phyloP scores from a whole-genome alignment of 192 early-diverging fungal species.

The Linnemannia exigua region DNA sequence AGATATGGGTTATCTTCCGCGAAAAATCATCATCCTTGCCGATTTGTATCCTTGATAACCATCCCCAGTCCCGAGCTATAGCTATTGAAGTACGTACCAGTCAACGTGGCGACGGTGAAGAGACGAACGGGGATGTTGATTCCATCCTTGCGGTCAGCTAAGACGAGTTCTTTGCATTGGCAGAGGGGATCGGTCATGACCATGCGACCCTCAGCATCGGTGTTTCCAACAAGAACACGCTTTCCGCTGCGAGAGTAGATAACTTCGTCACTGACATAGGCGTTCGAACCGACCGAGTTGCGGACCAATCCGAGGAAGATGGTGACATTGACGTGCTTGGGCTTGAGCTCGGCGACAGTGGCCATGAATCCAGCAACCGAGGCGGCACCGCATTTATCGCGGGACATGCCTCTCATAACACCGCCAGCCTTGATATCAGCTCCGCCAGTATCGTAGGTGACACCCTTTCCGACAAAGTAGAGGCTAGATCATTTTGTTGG shows the following conservation, averaged over 20 bases:
- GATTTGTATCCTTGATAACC: no score
- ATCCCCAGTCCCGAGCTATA: background rate
- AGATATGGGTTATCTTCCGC: background rate
- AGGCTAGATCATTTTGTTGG: constrained; percentile 58
- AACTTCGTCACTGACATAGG: constrained; percentile 88
- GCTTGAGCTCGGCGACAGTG: constrained; percentile 74
- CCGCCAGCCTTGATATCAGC: constrained; percentile 88
- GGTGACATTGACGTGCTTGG: constrained; percentile 76
- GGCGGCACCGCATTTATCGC: constrained; percentile 93
- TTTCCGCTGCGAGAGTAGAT: constrained; percentile 82
- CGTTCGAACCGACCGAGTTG: constrained; percentile 86
- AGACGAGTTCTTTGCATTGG: constrained; percentile 80
- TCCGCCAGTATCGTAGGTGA: constrained; percentile 93
- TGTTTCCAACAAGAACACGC: constrained; percentile 86
- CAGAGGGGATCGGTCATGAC: constrained; percentile 87
- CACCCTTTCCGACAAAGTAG: constrained; percentile 92
- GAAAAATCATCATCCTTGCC: no score
- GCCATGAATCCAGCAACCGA: constrained; percentile 86
- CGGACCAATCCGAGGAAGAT: constrained; percentile 84
- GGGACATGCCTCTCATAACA: constrained; percentile 89
- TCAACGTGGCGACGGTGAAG: constrained; percentile 90
- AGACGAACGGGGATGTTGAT: constrained; percentile 61
- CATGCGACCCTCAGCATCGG: constrained; percentile 93
- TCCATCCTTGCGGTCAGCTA: constrained; percentile 69
- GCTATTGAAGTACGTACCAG: constrained; percentile 54